phyloP scores from a whole-genome alignment of 257 asterid species.

The Nicotiana paniculata region DNA sequence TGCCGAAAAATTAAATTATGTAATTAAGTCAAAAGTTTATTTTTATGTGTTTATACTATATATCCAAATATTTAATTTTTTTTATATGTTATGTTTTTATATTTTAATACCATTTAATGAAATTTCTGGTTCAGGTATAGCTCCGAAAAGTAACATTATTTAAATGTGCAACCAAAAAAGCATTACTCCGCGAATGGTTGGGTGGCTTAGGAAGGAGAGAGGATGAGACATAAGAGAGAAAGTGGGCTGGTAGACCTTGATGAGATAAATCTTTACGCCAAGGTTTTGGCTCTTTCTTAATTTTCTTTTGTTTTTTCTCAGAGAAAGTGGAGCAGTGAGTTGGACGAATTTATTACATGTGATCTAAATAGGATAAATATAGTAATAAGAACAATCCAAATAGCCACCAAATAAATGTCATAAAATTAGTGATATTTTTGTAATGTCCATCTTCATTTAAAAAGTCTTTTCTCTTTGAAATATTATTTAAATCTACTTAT shows the following conservation, averaged over 20 bases:
- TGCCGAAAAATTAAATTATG: too few species aligned
- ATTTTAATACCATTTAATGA: too few species aligned
- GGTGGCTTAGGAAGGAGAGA: not conserved
- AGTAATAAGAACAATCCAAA: not conserved
- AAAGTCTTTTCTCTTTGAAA: too few species aligned
- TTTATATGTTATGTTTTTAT: too few species aligned
- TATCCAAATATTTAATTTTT: too few species aligned
- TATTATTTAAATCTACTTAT: too few species aligned
- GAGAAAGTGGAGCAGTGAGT: not conserved
- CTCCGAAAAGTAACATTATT: not conserved
- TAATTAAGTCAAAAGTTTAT: too few species aligned
- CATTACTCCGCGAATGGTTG: not conserved
- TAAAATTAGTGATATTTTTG: too few species aligned
- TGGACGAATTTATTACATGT: not conserved
- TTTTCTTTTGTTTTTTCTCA: not conserved
- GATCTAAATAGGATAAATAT: not conserved
- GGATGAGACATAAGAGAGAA: not conserved
- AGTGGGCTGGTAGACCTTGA: not conserved
- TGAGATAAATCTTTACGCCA: not conserved
- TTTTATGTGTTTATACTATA: too few species aligned
- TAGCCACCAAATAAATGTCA: not conserved
- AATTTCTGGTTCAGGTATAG: too few species aligned
- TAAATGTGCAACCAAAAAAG: not conserved
- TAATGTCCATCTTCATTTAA: too few species aligned
- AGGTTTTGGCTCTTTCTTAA: not conserved